These are phyloP conservation scores for Rhizopogon vinicolor DNA, from an alignment of 768 basidiomycete genomes.

Conservation along the genomic window DNA sequence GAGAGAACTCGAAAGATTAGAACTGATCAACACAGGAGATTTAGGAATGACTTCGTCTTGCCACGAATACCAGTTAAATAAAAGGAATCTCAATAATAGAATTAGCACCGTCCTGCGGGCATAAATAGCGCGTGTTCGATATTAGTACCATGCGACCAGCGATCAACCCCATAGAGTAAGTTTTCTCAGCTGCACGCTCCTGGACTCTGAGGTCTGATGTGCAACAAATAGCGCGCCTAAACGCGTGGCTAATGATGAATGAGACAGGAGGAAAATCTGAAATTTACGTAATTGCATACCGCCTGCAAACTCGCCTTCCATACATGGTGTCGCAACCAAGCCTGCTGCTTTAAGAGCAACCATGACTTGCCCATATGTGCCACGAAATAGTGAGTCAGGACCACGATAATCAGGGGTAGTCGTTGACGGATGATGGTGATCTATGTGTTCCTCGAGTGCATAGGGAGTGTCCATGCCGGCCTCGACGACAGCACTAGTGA, in stretches of 20 bases:
- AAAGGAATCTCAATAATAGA: not conserved
- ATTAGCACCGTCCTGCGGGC: not conserved
- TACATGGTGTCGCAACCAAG: conserved; percentile 28
- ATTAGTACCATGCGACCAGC: not conserved
- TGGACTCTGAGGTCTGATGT: conserved; percentile 19
- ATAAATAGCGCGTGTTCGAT: not conserved
- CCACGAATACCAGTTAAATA: not conserved
- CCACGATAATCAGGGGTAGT: not conserved
- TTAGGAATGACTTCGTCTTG: not conserved
- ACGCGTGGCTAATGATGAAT: conserved; percentile 28
- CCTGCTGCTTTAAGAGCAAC: conserved; percentile 34
- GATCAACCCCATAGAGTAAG: conserved; percentile 37
- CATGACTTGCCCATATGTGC: conserved; percentile 40
- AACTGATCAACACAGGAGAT: no score
- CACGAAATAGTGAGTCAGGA: conserved; percentile 28
- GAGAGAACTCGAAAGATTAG: no score
- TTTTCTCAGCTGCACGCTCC: conserved; percentile 32
- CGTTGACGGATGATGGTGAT: not conserved
- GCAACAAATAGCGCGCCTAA: conserved; percentile 38
- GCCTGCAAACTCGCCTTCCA: conserved; percentile 22
- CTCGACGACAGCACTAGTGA: conserved; percentile 31
- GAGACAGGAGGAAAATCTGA: not conserved
- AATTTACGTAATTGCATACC: conserved; percentile 18
- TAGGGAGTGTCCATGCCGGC: conserved; percentile 37
- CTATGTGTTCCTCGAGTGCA: not conserved